Conservation (phyloP, 805 yeast genomes). For the Zygoascus ofunaensis region DNA sequence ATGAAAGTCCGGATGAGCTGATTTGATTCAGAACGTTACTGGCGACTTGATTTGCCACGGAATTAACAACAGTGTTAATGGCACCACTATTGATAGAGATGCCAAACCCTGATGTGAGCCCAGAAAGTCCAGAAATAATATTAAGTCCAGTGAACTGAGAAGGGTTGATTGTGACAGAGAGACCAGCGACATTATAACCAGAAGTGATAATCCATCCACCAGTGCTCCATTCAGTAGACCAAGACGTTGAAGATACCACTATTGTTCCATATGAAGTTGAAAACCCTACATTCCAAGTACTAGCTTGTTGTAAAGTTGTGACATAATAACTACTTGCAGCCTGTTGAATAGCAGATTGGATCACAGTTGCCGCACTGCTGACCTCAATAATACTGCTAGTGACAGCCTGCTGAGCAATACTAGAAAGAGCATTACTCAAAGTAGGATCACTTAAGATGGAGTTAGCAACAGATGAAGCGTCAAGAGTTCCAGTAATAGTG, state of each 20-base stretch:
- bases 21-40: background rate
- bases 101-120: background rate
- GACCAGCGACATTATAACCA: background rate
- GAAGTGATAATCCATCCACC: conserved; percentile 1
- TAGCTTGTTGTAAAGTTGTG: background rate
- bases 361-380: background rate
- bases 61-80: background rate
- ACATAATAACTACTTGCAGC: background rate
- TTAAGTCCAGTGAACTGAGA: background rate
- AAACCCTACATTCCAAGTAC: background rate
- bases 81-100: background rate
- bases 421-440: background rate
- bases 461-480: background rate
- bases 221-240: conserved; percentile 1
- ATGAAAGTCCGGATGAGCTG: background rate
- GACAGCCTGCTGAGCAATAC: background rate
- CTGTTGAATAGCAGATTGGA: background rate
- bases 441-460: background rate
- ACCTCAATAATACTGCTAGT: background rate
- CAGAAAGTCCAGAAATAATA: background rate
- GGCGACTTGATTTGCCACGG: conserved; percentile 3
- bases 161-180: background rate
- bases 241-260: background rate
- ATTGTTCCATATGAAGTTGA: background rate
- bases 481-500: background rate